These are phyloP conservation scores for Moniliella sp. DNA, from an alignment of 1,284 basidiomycete genomes.

Conservation along the genomic window DNA sequence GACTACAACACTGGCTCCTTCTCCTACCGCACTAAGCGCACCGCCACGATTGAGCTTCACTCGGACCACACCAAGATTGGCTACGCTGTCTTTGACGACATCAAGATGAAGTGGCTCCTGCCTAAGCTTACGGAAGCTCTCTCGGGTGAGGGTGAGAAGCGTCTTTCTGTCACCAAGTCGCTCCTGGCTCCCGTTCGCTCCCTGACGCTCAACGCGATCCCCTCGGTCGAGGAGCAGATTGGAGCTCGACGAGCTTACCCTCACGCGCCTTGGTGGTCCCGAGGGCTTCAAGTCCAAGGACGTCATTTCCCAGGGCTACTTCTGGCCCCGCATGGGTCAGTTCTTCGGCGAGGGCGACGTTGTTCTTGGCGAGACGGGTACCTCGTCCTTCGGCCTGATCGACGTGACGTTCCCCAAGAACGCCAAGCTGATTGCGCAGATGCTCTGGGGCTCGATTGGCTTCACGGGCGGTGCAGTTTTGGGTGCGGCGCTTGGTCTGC, in stretches of 20 bases:
- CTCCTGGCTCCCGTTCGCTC: constrained; percentile 5
- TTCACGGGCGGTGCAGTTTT: constrained; percentile 52
- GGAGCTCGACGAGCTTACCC: too few species aligned
- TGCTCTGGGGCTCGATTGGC: constrained; percentile 68
- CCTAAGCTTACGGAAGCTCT: constrained; percentile 14
- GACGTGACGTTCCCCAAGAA: constrained; percentile 8
- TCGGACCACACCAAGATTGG: constrained; percentile 37
- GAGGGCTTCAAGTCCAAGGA: too few species aligned
- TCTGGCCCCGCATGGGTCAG: constrained; percentile 67
- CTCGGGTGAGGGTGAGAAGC: constrained; percentile 1
- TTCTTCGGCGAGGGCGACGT: constrained; percentile 42
- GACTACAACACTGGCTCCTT: constrained; percentile 96
- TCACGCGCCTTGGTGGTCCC: too few species aligned
- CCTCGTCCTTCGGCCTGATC: constrained; percentile 10
- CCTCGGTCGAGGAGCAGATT: constrained; percentile 4
- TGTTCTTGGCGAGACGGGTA: constrained; percentile 25
- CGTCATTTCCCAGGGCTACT: constrained; percentile 34
- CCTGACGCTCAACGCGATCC: constrained; percentile 7
- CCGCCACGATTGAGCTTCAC: constrained; percentile 48
- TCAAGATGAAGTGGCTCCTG: constrained; percentile 23
- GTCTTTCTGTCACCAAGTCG: constrained; percentile 5
- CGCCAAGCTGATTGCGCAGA: constrained; percentile 34
- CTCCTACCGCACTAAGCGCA: constrained; percentile 7
- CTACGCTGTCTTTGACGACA: constrained; percentile 37
- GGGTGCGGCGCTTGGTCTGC: constrained; percentile 56